Conservation (phyloP, 176 grass and related monocot genomes). For the Aegilops longissima region DNA sequence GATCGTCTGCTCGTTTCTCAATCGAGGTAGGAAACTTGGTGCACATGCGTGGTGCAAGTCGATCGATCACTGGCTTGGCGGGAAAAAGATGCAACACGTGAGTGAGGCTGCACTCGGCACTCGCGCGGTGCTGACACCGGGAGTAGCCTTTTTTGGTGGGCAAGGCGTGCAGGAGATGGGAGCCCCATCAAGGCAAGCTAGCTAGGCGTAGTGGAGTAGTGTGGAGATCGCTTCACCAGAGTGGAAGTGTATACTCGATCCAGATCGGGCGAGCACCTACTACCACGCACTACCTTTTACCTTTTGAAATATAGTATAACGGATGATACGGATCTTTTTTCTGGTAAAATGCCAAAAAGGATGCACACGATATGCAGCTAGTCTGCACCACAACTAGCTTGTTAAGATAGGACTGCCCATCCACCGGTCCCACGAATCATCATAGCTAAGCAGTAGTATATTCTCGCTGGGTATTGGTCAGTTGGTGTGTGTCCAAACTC, state of each 20-base stretch:
- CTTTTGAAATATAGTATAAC: too few species aligned
- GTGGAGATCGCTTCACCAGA: neutral
- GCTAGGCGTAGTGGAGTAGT: too few species aligned
- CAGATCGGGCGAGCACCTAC: neutral
- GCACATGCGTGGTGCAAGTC: neutral
- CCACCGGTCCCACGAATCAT: neutral
- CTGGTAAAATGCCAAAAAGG: neutral
- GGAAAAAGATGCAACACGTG: neutral
- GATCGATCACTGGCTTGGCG: neutral
- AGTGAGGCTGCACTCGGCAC: too few species aligned
- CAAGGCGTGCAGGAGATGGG: neutral
- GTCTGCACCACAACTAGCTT: neutral
- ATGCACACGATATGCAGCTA: neutral
- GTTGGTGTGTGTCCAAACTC: neutral
- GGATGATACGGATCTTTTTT: neutral
- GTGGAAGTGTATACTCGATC: neutral
- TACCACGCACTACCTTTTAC: neutral
- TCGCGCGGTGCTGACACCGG: neutral
- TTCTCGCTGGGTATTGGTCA: neutral
- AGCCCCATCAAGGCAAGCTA: neutral
- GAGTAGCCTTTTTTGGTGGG: neutral
- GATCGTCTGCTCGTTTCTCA: neutral
- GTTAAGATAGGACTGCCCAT: neutral
- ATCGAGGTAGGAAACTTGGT: neutral
- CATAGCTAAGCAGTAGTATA: neutral